Evolutionary conservation across 2,329 filamentous ascomycete genomes (phyloP), one percentile per base, ranked within the genome.

Genomic region (Aureobasidium leucospermi): DNA sequence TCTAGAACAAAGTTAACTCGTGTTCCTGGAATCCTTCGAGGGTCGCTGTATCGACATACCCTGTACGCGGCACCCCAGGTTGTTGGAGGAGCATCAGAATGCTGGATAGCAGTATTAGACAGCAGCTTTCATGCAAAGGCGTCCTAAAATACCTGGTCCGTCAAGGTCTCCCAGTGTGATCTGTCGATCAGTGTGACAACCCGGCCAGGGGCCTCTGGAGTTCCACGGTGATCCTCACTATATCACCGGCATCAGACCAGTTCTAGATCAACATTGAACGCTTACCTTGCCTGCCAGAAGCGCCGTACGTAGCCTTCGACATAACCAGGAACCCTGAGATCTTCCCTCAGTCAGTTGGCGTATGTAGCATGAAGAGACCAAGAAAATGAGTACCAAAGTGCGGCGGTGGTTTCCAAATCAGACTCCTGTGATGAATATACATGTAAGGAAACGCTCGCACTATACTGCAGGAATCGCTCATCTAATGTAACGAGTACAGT

Each of bases 341-440:
- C 93, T 96, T 51, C 2, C 36, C 15, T 38, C 32, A 49, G 61
- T 58, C 36, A 46, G 55, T 52, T 43, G 56, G 47, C 56, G n/a
- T 57, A 41, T 32, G 43, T 28, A 45, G 13, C 36, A 16, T 55
- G 23, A 32, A 52, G 23, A 41, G 57, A 16, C 29, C n/a, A 46
- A 10, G 15, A 31, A 31, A 6, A 11, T 31, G 10, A 73, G 63
- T 86, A 96, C 93, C 93, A 72, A 88, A 96, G 71, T 96, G 89
- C 65, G 94, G 94, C 63, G 94, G 94, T 60, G 94, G 93, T 74
- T 97, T 99, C 92, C 92, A 99, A 68, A 99, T 96, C 71, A 99
- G 77, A 73, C 91, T 96, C 76, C 93, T 94, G 64, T 23, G 23
- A 23, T 23, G 23, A 23, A 23, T 23, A 23, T 23, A 23, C 23